phyloP scores from a whole-genome alignment of 108 stramenopile species.

The Fragilaria radians region DNA sequence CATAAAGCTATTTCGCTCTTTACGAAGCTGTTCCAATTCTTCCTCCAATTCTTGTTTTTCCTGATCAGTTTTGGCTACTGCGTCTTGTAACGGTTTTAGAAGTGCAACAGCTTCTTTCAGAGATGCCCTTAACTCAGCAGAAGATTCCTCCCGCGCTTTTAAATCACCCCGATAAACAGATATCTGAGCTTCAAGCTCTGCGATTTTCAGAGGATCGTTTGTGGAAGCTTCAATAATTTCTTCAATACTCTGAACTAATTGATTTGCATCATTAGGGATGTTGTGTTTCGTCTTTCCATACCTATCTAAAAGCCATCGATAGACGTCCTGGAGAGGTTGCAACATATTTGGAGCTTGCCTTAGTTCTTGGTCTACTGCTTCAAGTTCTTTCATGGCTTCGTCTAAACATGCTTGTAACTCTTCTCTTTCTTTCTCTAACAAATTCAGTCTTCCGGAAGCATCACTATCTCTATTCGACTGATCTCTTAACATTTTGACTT shows the following conservation, averaged over 20 bases:
- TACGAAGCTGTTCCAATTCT: constrained; percentile 4
- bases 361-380: constrained; percentile 47
- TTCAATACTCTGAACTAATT: constrained; percentile 22
- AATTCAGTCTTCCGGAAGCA: constrained; percentile 8
- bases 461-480: constrained; percentile 14
- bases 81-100: constrained; percentile 52
- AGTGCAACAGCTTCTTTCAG: constrained; percentile 50
- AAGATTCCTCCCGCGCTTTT: constrained; percentile 31
- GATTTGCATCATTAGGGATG: constrained; percentile 5
- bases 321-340: constrained; percentile 34
- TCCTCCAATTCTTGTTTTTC: constrained; percentile 12
- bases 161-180: constrained; percentile 25
- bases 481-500: constrained; percentile 26
- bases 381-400: constrained; percentile 52
- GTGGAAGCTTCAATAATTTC: constrained; percentile 12
- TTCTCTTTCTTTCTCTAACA: constrained; percentile 39
- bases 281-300: too few species aligned
- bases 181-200: constrained; percentile 18
- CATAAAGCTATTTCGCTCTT: too few species aligned
- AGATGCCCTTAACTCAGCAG: constrained; percentile 30
- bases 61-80: constrained; percentile 35
- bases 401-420: constrained; percentile 52
- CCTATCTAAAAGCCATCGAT: constrained; percentile 39
- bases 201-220: neutral
- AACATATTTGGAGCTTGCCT: constrained; percentile 1